Conservation (phyloP, 1,284 basidiomycete genomes). For the Psilocybe mexicana region DNA sequence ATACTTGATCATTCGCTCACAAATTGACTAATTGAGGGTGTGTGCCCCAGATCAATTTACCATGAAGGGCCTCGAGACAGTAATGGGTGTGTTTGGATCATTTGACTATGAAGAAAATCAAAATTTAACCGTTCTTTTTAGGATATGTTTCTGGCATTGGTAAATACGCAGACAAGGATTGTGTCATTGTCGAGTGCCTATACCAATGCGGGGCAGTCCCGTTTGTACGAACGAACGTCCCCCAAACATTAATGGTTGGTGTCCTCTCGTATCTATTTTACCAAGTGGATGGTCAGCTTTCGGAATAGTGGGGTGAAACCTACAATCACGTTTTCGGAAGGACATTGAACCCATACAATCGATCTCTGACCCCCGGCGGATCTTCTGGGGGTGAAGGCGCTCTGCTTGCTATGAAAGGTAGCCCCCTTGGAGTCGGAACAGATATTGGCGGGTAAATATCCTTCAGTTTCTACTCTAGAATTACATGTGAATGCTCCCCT, state of each 20-base stretch:
- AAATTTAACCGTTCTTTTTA: slow-evolving; percentile 29
- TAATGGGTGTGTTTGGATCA: slow-evolving; percentile 47
- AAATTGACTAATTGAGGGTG: too few species aligned
- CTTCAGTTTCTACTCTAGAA: slow-evolving; percentile 5
- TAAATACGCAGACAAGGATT: slow-evolving; percentile 51
- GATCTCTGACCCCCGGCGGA: slow-evolving; percentile 50
- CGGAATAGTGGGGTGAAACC: slow-evolving; percentile 61
- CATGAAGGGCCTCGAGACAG: slow-evolving; percentile 61
- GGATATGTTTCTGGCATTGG: slow-evolving; percentile 73
- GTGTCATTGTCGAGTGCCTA: slow-evolving; percentile 61
- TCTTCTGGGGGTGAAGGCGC: slow-evolving; percentile 61
- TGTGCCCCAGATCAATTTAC: slow-evolving; percentile 49
- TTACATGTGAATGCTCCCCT: neutral
- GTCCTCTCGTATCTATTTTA: neutral
- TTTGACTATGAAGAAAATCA: neutral
- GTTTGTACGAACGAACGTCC: slow-evolving; percentile 72
- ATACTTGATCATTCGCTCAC: neutral
- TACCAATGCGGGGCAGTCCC: slow-evolving; percentile 64
- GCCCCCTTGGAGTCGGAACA: slow-evolving; percentile 68
- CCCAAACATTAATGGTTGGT: slow-evolving; percentile 65
- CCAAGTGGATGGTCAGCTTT: neutral
- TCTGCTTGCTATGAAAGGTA: slow-evolving; percentile 59
- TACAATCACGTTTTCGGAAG: slow-evolving; percentile 66
- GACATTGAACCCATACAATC: slow-evolving; percentile 55
- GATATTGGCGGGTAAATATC: slow-evolving; percentile 63